Evolutionary conservation across 2,329 filamentous ascomycete species (phyloP), one percentile per base, ranked within the genome.

Genomic region (Aspergillus pseudoviridinutans): DNA sequence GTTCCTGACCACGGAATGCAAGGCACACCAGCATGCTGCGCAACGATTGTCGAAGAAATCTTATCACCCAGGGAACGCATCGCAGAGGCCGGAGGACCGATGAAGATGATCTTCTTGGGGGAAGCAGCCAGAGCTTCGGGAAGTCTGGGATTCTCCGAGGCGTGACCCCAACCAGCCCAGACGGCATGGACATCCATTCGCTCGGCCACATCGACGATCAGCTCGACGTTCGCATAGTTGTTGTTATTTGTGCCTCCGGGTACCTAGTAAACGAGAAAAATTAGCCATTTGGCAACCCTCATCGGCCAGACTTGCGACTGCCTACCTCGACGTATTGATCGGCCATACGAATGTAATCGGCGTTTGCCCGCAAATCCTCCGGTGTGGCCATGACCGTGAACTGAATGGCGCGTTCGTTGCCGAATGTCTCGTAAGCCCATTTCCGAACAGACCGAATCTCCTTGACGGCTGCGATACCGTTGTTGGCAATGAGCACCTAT

Each of bases 331-430:
- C 94, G 76, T 99, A 99, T 83, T 97, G 91, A 79, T 99, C 94
- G 35, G 94, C 94, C 94, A 99, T 97, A 75, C 94, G 87, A 75
- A 99, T 99, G 80, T 99, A 99, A 79, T 99, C 94, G 66, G 94
- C 94, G 76, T 99, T 99, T 74, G 94, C 94, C 75, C 89, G 87
- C 73, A 99, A 79, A 87, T 99, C 94, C 80, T 99, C 94, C 51
- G 94, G 94, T 42, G 94, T 99, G 68, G 94, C 94, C 94, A 99
- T 99, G 74, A 99, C 94, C 62, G 94, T 99, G 81, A 99, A 99
- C 75, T 97, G 92, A 73, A 99, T 97, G 69, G 93, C 94, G 72
- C 90, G 87, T 82, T 99, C 94, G 79, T 99, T 92, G 80, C 94
- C 93, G 74, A 99, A 99, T 7, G 91, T 96, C 80, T 99, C 94